Evolutionary conservation across 176 grass and related monocot species (phyloP), one percentile per base, ranked within the genome.

Genomic region (Raddia distichophylla): DNA sequence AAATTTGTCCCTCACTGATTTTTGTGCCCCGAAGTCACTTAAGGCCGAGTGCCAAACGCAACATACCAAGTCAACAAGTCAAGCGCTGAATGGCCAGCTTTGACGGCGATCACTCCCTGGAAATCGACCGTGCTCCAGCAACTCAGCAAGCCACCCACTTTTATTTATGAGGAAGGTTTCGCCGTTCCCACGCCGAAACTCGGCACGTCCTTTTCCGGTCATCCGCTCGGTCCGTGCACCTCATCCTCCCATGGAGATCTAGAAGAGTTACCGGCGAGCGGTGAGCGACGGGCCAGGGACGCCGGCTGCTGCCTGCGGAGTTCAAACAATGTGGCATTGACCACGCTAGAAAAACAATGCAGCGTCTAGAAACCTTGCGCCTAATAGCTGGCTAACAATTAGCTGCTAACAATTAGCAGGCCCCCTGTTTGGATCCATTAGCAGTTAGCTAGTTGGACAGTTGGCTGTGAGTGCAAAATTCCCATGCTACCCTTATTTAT

Each of bases 361-460:
- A 33, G 33, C 19, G 18, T 83, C 71, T 75, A 57, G 81, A 48
- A 83, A 75, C 55, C 50, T 33, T 40, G 2, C 57, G 20, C 9
- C n/a, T n/a, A n/a, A n/a, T n/a, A n/a, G n/a, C n/a, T n/a, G n/a
- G n/a, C n/a, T n/a, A n/a, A n/a, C n/a, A n/a, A n/a, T n/a, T n/a
- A n/a, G n/a, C n/a, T n/a, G n/a, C n/a, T n/a, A n/a, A n/a, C n/a
- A n/a, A n/a, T n/a, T n/a, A n/a, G n/a, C n/a, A n/a, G n/a, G n/a
- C n/a, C n/a, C n/a, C n/a, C n/a, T n/a, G n/a, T n/a, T n/a, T n/a
- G n/a, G n/a, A n/a, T n/a, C n/a, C n/a, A n/a, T n/a, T n/a, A n/a
- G n/a, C n/a, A n/a, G n/a, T n/a, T n/a, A n/a, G n/a, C n/a, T n/a
- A n/a, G n/a, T n/a, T n/a, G n/a, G n/a, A n/a, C n/a, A n/a, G n/a